These are phyloP conservation scores for Yamagishiella unicocca DNA, from an alignment of 139 green algal genomes.

Conservation along the genomic window DNA sequence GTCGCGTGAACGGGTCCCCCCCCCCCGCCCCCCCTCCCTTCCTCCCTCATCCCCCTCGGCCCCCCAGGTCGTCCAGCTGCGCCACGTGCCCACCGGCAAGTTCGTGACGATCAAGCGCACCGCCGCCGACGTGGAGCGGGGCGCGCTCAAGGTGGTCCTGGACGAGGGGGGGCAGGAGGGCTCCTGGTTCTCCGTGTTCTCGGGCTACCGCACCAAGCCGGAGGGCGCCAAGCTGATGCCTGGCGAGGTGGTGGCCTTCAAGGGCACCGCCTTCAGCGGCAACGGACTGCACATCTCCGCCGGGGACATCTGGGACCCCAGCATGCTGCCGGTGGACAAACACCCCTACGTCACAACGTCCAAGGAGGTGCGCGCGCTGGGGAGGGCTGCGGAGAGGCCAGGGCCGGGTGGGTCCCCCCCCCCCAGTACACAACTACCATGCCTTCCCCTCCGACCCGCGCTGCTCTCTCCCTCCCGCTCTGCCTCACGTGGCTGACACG, in stretches of 20 bases:
- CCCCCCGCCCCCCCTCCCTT: background rate
- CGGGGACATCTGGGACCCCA: conserved; percentile 12
- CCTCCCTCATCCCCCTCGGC: background rate
- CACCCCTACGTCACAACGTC: conserved; percentile 20
- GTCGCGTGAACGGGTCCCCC: too few species aligned
- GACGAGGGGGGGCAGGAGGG: conserved; percentile 41
- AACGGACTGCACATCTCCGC: conserved; percentile 47
- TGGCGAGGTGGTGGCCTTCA: conserved; percentile 43
- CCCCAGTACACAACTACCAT: background rate
- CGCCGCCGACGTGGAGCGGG: conserved; percentile 49
- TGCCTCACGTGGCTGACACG: too few species aligned
- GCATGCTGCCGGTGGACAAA: conserved; percentile 51
- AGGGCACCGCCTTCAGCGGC: conserved; percentile 28
- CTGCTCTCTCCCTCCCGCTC: background rate
- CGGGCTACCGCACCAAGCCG: conserved; percentile 52
- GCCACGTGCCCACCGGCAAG: conserved; percentile 26
- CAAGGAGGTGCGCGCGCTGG: conserved; percentile 20
- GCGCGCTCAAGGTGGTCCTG: conserved; percentile 53
- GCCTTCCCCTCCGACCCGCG: background rate
- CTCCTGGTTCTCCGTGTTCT: conserved; percentile 52
- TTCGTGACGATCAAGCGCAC: conserved; percentile 51
- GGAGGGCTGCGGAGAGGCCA: background rate
- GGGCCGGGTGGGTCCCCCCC: background rate
- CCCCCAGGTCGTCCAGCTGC: conserved; percentile 39
- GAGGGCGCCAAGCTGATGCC: conserved; percentile 48